These are phyloP conservation scores for Cymbomonas tetramitiformis DNA, from an alignment of 139 green algal genomes.

Conservation along the genomic window DNA sequence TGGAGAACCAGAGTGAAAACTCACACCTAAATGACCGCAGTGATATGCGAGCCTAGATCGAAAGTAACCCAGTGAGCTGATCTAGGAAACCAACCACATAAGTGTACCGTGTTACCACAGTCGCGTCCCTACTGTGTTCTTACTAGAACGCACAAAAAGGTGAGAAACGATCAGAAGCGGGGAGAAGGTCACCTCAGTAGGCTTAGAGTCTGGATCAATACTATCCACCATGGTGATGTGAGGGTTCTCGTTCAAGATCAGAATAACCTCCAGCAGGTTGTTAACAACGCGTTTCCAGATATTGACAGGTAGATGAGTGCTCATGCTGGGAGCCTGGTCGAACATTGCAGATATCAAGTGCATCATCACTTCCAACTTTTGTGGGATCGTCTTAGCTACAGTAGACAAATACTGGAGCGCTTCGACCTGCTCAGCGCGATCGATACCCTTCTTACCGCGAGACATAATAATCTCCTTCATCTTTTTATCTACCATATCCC, in stretches of 20 bases:
- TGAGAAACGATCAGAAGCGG: no score
- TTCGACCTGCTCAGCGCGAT: conserved; percentile 77
- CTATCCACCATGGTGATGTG: conserved; percentile 57
- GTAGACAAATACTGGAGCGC: conserved; percentile 75
- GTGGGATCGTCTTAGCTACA: conserved; percentile 65
- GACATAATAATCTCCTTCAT: conserved; percentile 68
- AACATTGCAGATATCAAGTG: conserved; percentile 82
- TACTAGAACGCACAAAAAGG: no score
- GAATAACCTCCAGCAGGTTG: conserved; percentile 48
- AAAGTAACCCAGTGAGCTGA: no score
- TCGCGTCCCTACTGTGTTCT: no score
- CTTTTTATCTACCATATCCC: conserved; percentile 87
- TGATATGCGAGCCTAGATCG: no score
- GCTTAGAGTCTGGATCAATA: background rate
- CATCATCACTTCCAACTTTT: conserved; percentile 55
- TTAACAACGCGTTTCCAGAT: conserved; percentile 64
- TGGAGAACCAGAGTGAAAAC: no score
- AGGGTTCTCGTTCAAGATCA: conserved; percentile 44
- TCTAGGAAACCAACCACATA: no score
- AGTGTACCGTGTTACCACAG: no score
- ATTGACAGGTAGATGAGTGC: conserved; percentile 56
- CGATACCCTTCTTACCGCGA: conserved; percentile 69
- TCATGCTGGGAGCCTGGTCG: conserved; percentile 68
- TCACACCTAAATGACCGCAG: no score
- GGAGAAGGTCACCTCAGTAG: no score